phyloP scores from a whole-genome alignment of 306 rosid genomes.

The Luffa acutangula region DNA sequence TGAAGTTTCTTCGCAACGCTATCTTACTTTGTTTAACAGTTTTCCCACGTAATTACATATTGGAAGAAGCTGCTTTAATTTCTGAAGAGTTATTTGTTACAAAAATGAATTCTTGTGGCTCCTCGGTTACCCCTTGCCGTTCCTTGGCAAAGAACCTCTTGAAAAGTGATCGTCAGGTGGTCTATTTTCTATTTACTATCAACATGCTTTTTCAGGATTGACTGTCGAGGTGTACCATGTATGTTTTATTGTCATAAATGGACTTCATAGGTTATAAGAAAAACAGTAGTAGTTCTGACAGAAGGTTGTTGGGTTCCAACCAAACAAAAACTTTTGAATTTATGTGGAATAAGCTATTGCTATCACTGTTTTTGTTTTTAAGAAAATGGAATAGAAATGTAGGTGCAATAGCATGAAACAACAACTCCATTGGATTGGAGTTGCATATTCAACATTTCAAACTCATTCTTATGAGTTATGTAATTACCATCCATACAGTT shows the following conservation, averaged over 20 bases:
- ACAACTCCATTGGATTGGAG: background rate
- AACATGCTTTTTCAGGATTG: background rate
- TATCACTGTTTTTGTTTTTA: background rate
- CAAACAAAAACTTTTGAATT: background rate
- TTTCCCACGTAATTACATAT: slow-evolving; percentile 68
- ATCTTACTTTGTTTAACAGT: slow-evolving; percentile 61
- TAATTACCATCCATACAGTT: background rate
- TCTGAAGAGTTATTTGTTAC: slow-evolving; percentile 66
- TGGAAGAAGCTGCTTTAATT: slow-evolving; percentile 79
- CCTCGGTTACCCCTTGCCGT: slow-evolving; percentile 65
- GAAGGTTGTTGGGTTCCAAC: background rate
- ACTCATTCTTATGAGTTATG: background rate
- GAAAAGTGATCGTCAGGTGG: slow-evolving; percentile 84
- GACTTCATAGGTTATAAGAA: background rate
- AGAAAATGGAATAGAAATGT: background rate
- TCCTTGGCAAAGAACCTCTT: slow-evolving; percentile 71
- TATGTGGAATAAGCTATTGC: background rate
- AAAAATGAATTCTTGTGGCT: slow-evolving; percentile 39
- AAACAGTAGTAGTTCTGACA: background rate
- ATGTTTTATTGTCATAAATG: background rate
- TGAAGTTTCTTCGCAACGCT: slow-evolving; percentile 68
- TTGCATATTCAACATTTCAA: background rate
- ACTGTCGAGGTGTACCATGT: background rate
- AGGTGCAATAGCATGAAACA: background rate
- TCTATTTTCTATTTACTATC: slow-evolving; percentile 1